Evolutionary conservation across 2,329 filamentous ascomycete species (phyloP).

Genomic region (Phialocephala sp.): DNA sequence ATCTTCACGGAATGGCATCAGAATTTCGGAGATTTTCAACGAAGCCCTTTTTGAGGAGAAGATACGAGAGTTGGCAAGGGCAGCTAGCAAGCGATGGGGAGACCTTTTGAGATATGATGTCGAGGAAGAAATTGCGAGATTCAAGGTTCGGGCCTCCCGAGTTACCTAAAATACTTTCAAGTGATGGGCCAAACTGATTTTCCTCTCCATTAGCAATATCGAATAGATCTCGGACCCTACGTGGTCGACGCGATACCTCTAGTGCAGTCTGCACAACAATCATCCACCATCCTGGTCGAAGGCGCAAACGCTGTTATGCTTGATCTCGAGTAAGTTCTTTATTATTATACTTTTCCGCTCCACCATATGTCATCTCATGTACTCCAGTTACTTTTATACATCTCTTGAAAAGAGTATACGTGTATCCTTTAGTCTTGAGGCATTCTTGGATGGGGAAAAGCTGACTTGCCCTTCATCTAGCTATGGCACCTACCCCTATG

Average conservation of each 20-base stretch:
- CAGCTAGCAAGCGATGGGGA: slow-evolving; percentile 72
- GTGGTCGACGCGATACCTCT: slow-evolving; percentile 68
- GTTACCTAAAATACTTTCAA: not conserved
- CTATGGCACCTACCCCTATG: slow-evolving; percentile 56
- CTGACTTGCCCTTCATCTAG: no score
- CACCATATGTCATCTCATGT: no score
- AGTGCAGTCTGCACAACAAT: slow-evolving; percentile 64
- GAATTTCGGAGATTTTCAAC: slow-evolving; percentile 71
- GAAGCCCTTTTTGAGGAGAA: slow-evolving; percentile 69
- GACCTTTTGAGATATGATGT: slow-evolving; percentile 69
- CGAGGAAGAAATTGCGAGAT: slow-evolving; percentile 70
- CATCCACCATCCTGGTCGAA: slow-evolving; percentile 68
- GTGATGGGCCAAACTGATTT: not conserved
- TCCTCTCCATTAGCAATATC: slow-evolving; percentile 49
- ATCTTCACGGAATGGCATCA: slow-evolving; percentile 68
- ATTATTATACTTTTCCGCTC: no score
- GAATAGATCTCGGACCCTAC: slow-evolving; percentile 61
- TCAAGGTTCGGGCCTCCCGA: slow-evolving; percentile 51
- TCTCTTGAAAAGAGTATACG: no score
- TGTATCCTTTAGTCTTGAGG: no score
- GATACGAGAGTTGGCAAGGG: slow-evolving; percentile 63
- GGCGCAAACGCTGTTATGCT: slow-evolving; percentile 72
- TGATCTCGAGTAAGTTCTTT: slow-evolving; percentile 55
- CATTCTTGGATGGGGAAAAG: no score
- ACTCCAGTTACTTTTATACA: no score